Evolutionary conservation across 768 basidiomycete species (phyloP).

Genomic region (Sporobolomyces roseus): DNA sequence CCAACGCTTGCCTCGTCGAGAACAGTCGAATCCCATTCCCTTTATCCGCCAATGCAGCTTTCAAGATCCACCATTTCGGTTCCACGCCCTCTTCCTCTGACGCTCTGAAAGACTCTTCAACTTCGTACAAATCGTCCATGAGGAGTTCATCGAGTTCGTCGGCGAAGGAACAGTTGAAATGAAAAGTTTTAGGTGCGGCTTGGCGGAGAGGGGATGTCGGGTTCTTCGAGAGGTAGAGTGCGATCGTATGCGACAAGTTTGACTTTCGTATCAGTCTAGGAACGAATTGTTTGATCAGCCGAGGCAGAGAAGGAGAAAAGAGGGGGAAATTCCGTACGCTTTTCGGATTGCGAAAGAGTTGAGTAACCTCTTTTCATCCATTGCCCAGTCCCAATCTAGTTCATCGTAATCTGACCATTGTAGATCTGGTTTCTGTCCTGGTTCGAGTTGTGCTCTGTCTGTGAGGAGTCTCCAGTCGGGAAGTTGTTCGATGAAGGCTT

Average conservation of each 20-base stretch:
- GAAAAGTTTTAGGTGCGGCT: constrained; percentile 70
- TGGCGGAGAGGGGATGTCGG: constrained; percentile 57
- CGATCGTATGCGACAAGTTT: constrained; percentile 71
- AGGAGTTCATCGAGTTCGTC: constrained; percentile 94
- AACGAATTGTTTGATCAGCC: not conserved
- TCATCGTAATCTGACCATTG: constrained; percentile 40
- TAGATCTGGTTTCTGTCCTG: constrained; percentile 1
- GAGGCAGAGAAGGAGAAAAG: not conserved
- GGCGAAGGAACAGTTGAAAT: constrained; percentile 77
- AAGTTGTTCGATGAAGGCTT: constrained; percentile 21
- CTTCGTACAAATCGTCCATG: constrained; percentile 86
- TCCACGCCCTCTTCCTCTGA: constrained; percentile 45
- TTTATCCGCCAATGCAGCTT: constrained; percentile 94
- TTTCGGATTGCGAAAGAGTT: constrained; percentile 38
- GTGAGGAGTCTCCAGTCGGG: constrained; percentile 6
- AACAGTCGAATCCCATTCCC: constrained; percentile 93
- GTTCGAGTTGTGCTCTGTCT: not conserved
- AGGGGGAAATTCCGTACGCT: constrained; percentile 12
- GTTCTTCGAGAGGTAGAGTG: constrained; percentile 68
- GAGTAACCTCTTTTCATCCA: constrained; percentile 9
- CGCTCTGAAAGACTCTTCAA: constrained; percentile 61
- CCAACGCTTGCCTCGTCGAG: constrained; percentile 66
- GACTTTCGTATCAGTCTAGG: constrained; percentile 78
- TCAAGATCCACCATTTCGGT: constrained; percentile 82
- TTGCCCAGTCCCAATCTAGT: constrained; percentile 32